Percentiles rank a stretch among this genome's conserved stretches.
phyloP scores from a whole-genome alignment of 2,329 filamentous ascomycete genomes.

The Penicillium hordei region DNA sequence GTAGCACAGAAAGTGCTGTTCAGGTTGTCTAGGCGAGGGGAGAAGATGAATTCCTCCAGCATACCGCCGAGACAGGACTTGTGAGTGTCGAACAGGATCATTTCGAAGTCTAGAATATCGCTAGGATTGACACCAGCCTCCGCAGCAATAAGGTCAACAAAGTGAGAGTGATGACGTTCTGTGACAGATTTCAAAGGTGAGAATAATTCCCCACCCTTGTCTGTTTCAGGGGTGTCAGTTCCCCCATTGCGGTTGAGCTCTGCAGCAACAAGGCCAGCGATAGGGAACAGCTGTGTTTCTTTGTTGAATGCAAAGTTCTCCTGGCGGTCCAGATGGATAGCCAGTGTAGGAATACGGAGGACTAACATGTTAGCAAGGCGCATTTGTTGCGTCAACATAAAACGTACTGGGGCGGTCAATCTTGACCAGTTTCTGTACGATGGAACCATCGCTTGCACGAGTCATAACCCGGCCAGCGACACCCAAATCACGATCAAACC shows the following conservation, averaged over 20 bases:
- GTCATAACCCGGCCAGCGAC: conserved; percentile 88
- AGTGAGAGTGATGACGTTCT: conserved; percentile 83
- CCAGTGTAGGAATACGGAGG: conserved; percentile 86
- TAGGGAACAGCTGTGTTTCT: conserved; percentile 92
- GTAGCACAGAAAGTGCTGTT: conserved; percentile 95
- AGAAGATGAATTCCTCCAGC: conserved; percentile 93
- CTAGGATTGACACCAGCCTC: conserved; percentile 69
- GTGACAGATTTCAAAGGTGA: conserved; percentile 73
- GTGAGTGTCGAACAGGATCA: conserved; percentile 96
- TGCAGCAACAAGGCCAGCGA: conserved; percentile 80
- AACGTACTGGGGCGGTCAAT: conserved; percentile 72
- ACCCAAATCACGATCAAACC: conserved; percentile 93
- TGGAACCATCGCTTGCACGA: conserved; percentile 67
- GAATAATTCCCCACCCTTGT: conserved; percentile 64
- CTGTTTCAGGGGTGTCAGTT: conserved; percentile 35
- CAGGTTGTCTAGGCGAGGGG: conserved; percentile 90
- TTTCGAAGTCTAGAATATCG: conserved; percentile 87
- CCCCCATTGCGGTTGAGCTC: conserved; percentile 76
- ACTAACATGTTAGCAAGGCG: conserved; percentile 44
- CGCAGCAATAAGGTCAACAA: conserved; percentile 80
- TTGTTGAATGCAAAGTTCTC: conserved; percentile 92
- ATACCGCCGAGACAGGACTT: conserved; percentile 85
- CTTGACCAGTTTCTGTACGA: conserved; percentile 83
- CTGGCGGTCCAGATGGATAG: conserved; percentile 87
- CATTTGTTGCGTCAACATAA: background rate